Evolutionary conservation across 2,329 filamentous ascomycete species (phyloP), one percentile per base, ranked within the genome.

Genomic region (Talaromyces sp.): DNA sequence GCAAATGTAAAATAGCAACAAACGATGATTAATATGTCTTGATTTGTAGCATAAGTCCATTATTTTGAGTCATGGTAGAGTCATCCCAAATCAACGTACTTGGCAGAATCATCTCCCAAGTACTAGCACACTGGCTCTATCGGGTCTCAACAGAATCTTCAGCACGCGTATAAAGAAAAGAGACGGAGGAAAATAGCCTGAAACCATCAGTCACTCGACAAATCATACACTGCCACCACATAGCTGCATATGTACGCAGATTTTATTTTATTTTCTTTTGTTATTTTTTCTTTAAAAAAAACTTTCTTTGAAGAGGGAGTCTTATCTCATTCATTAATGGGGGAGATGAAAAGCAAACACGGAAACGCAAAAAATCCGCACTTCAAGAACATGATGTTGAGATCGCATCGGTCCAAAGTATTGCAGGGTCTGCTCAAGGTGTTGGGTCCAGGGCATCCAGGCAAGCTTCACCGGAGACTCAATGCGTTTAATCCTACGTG

Each of bases 1-100:
- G 59, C 59, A 61, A 61, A 3, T 61, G 59, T 61, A 61, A 61
- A 61, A 61, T 61, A 61, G 59, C 59, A 60, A 60, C 46, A 31
- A 60, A 61, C 48, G 9, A 61, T 28, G 23, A 40, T 35, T 60
- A 55, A 55, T 44, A 54, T 61, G 46, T 42, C 40, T 48, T 60
- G 35, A 54, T 33, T 40, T 69, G 6, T 54, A 42, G 25, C 28
- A 54, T 55, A 52, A 11, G 23, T 44, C 40, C 12, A 44, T 44
- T 16, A 21, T 12, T 44, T 21, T 18, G 18, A 42, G 40, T 42
- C 37, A 3, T 6, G 28, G 28, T 28, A 28, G 28, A 3, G 6
- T 28, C 6, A 6, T 28, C 28, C 28, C 3, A 28, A 28, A 6
- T n/a, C n/a, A 28, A 28, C 28, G 28, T 28, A 28, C 28, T 6